Evolutionary conservation across 1,284 basidiomycete genomes (phyloP), one percentile per base, ranked within the genome.

Genomic region (Takashimella koratensis): DNA sequence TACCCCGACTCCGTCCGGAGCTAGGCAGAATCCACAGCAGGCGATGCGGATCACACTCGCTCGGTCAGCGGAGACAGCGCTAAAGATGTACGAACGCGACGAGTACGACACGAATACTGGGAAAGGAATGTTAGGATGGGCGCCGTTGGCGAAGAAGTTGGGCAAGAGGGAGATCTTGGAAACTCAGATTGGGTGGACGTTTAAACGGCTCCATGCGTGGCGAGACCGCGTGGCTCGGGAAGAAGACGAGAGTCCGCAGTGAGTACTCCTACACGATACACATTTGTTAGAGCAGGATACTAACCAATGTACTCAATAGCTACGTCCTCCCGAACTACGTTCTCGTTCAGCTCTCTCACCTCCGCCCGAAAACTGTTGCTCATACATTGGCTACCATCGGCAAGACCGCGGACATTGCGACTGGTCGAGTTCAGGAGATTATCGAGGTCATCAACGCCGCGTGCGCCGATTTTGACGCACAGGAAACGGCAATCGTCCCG

Each of bases 201-300:
- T 89, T 71, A 82, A 80, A 53, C 79, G 79, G 0, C 77, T 96
- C 19, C 91, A 96, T 74, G 78, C 76, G 25, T 98, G 95, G 95
- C 81, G 95, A 59, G 94, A 98, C 68, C 67, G 70, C 3, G 76
- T 87, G 1, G 90, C 92, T 0, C 80, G 92, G 48, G 83, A 86
- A 54, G 86, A 92, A 60, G 95, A 98, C 70, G 95, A 98, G 74
- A 88, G 88, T 67, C 83, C 83, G 4, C 78, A 86, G 84, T 92
- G 70, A 56, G 83, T 77, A 23, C 47, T 11, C n/a, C n/a, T n/a
- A n/a, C n/a, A n/a, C n/a, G n/a, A n/a, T n/a, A n/a, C n/a, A n/a
- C n/a, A 39, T 2, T 19, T 4, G 2, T 2, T 19, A n/a, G 19
- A 13, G 13, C 19, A 5, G 40, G 22, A 19, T 2, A 1, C 2